phyloP scores from a whole-genome alignment of 108 stramenopile genomes.

The Epithemia pelagica region DNA sequence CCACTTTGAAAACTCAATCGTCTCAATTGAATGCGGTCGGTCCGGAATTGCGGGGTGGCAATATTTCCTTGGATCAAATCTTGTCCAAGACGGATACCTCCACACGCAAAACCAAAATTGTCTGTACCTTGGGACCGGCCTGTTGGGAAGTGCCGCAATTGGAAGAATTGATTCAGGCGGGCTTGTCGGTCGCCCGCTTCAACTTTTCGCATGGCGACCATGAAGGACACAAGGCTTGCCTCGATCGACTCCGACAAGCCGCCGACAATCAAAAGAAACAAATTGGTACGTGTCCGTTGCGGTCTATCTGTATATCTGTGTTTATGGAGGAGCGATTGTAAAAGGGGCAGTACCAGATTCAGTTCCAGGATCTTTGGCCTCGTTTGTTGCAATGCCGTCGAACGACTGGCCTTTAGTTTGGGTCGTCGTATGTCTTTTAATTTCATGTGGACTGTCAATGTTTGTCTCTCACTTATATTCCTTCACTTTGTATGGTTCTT shows the following conservation, averaged over 20 bases:
- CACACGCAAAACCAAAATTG: constrained; percentile 73
- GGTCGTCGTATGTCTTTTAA: no score
- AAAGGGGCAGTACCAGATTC: not conserved
- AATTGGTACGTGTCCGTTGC: constrained; percentile 43
- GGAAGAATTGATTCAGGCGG: constrained; percentile 77
- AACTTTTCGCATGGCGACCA: constrained; percentile 90
- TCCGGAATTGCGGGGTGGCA: constrained; percentile 40
- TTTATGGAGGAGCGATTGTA: not conserved
- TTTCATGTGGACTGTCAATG: no score
- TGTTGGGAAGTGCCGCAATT: constrained; percentile 78
- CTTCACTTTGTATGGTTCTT: not conserved
- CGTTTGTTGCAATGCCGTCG: no score
- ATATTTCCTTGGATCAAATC: constrained; percentile 45
- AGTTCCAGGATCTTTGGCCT: not conserved
- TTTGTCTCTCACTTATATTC: not conserved
- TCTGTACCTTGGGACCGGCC: constrained; percentile 86
- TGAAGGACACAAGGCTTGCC: constrained; percentile 71
- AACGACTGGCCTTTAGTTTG: no score
- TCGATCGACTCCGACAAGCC: constrained; percentile 75
- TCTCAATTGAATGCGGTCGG: constrained; percentile 8
- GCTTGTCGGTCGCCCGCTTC: constrained; percentile 91
- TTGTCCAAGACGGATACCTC: constrained; percentile 34
- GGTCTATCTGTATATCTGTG: not conserved
- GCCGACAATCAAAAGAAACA: constrained; percentile 64
- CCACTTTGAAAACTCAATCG: not conserved